Conservation (phyloP, 805 yeast genomes). For the Saccharomycopsis guyanensis region DNA sequence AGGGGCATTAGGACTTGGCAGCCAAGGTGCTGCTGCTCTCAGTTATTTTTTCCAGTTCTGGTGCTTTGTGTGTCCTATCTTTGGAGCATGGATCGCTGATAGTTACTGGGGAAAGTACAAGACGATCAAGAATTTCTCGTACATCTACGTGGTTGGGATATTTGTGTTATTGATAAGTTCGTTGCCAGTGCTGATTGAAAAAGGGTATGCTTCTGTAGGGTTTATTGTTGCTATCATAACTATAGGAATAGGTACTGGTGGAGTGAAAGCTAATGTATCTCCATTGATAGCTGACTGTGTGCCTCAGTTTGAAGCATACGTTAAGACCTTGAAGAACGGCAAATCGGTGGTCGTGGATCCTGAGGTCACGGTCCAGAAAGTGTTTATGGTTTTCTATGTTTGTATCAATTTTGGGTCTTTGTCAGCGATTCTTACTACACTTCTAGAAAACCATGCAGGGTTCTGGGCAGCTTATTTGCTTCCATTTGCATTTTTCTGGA, state of each 20-base stretch:
- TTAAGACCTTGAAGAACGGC: slow-evolving; percentile 44
- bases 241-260: slow-evolving; percentile 74
- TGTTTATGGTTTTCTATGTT: slow-evolving; percentile 69
- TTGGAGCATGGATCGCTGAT: slow-evolving; percentile 72
- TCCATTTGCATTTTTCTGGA: slow-evolving; percentile 61
- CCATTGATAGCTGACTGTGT: slow-evolving; percentile 54
- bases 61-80: slow-evolving; percentile 74
- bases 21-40: slow-evolving; percentile 61
- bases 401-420: slow-evolving; percentile 72
- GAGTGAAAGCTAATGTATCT: slow-evolving; percentile 70
- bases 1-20: slow-evolving; percentile 56
- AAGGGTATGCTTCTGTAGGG: slow-evolving; percentile 55
- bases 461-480: slow-evolving; percentile 70
- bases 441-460: slow-evolving; percentile 57
- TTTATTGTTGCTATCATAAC: slow-evolving; percentile 46
- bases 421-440: slow-evolving; percentile 70
- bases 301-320: slow-evolving; percentile 26
- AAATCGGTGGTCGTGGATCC: slow-evolving; percentile 66
- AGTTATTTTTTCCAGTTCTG: slow-evolving; percentile 73
- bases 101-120: slow-evolving; percentile 65
- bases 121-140: slow-evolving; percentile 55
- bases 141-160: slow-evolving; percentile 53
- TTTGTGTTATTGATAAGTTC: slow-evolving; percentile 63
- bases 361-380: slow-evolving; percentile 60
- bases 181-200: slow-evolving; percentile 46